Evolutionary conservation across 2,329 filamentous ascomycete species (phyloP), one percentile per base, ranked within the genome.

Genomic region (Lasiodiplodia sp.): DNA sequence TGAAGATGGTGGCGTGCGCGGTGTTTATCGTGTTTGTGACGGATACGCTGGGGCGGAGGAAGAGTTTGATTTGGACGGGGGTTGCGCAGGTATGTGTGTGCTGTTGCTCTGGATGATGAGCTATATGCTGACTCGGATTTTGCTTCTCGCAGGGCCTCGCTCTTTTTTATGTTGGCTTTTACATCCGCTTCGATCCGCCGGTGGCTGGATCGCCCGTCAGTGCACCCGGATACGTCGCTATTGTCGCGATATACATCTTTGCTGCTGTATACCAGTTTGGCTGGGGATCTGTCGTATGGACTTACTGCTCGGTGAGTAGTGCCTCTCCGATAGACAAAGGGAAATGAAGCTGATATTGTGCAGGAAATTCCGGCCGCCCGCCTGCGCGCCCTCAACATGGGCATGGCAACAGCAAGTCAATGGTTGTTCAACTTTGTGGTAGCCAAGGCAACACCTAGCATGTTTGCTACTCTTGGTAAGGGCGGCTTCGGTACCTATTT

Each of bases 351-450:
- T 76, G 67, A 51, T 11, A 6, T 51, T 11, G 3, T 51, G 21
- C 1, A 87, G 74, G 0, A 78, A 93, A 95, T 85, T 92, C 92
- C 86, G 94, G 89, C 85, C 95, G 95, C 78, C 92, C 92, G 70
- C 88, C 86, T 71, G 95, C 92, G 84, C 85, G 55, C 86, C 23
- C 23, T 53, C 11, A 53, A 53, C 16, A 28, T 53, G 51, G 51
- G 51, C 23, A 53, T 96, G 64, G 94, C 92, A 57, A 95, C 92
- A 21, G 91, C 92, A 72, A 93, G 90, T 79, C 95, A 94, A 87
- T 95, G 92, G 92, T 86, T 94, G 71, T 95, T 92, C 91, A 94
- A 92, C 84, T 92, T 88, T 81, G 68, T 55, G 34, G 93, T 96
- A 69, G 90, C 91, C 58, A 49, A 80, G 25, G 75, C 79, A 25